Base-by-base conservation (phyloP, 2,329 filamentous ascomycete genomes). In the Chrysoporthe austroafricana region DNA sequence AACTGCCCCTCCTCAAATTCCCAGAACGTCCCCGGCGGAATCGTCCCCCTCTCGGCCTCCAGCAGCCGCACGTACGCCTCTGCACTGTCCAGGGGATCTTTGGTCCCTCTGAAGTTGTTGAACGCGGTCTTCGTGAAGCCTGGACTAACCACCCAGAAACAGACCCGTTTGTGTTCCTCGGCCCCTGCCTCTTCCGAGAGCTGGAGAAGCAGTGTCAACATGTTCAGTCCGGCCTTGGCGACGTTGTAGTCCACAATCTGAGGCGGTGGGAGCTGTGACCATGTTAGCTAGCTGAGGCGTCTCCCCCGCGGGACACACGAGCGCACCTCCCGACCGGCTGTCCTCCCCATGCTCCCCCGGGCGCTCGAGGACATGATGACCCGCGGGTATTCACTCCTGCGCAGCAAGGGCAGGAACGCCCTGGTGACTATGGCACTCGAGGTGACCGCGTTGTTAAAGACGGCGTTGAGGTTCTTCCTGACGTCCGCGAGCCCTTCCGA, bases 321-420 rank as follows among this genome's bases (percentile, higher is more conserved):
- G 3, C 56, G 52, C 57, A 71, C 70, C 62, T 70, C 60, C 57
- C 58, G 70, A 18, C 39, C 66, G 32, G 68, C 70, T 32, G 71
- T 73, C 64, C 65, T 66, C 16, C 65, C 62, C 18, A 71, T 63
- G 32, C 70, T 73, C 4, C 66, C 71, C 44, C 70, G 59, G 16
- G 66, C 67, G 34, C 70, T 73, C 6, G 69, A 72, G 26, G 65
- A 67, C 70, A 72, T 73, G 2, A 72, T 67, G 16, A 72, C 72
- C 39, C 70, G 62, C 16, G 70, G 58, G 11, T 59, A 67, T 2
- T 66, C 32, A n/a, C 67, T 69, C 56, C 61, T 59, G 6, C 36
- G 64, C 54, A 67, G 56, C 18, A 71, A 18, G 18, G 66, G 69
- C 7, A 65, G 18, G 43, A 70, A 71, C 5, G 69, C 70, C 14